Evolutionary conservation across 306 rosid species (phyloP), one percentile per base, ranked within the genome.

Genomic region (Cucurbita maxima): DNA sequence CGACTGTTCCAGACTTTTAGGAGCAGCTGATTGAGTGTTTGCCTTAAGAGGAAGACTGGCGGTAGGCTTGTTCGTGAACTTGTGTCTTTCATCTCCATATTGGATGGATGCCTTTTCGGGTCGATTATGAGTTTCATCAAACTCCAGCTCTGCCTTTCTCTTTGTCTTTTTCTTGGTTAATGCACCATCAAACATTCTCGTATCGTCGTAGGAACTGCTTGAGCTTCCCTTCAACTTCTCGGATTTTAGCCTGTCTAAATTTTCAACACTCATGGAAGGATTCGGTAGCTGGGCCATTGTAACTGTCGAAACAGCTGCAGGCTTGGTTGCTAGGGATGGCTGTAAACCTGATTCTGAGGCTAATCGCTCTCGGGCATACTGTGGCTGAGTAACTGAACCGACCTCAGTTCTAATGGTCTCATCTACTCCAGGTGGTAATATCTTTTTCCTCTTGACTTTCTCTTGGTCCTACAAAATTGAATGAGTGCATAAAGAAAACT

Each of bases 1-100:
- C 14, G 99, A 91, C 78, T 86, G 97, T 77, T 94, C 92, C 53
- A 91, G 84, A 62, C 90, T 87, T 44, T 95, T 81, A 61, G 82
- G 81, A 51, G 82, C 84, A 64, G 88, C 78, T 59, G 96, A 77
- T 77, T 81, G 96, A 72, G 62, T 82, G 81, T 75, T 87, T 73
- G 96, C 74, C 81, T 87, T 94, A 36, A 67, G 76, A 55, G 88
- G 84, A 51, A 68, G 76, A 80, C 83, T 77, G 8, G 89, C 74
- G 51, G 92, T 78, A 77, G 84, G 96, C 88, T 89, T 88, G n/a
- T 87, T 88, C 15, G 75, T 71, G 73, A 87, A 47, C 86, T 78
- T 86, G 25, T 84, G 83, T 72, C 82, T 86, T 76, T 88, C 97
- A 75, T 94, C 99, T 67, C 91, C 91, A 79, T 75, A 91, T 76